Base-by-base conservation (phyloP, 257 asterid genomes). In the Sherardia arvensis region DNA sequence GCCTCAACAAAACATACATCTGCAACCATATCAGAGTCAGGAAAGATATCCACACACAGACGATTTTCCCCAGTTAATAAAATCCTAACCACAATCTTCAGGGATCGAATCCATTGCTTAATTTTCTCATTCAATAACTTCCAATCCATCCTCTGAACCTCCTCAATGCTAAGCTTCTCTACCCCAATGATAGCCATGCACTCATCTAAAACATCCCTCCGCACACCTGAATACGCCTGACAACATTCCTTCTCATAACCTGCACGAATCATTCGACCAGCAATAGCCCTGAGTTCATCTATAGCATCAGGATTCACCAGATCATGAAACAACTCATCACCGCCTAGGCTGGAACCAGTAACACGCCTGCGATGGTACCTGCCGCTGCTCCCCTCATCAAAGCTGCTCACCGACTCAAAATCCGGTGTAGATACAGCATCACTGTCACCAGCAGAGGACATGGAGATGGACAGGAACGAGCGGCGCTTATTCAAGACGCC, bases 191-290 rank as follows among this genome's bases (percentile, higher is more conserved):
- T 85, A 22, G 71, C 67, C 91, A 93, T 66, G 74, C 85, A 85
- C 66, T 93, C 99, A 53, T 90, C 97, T 2, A 93, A 81, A 36
- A 80, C 96, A 72, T 87, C 95, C n/a, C 97, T 84, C 12, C 96
- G 85, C 20, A 90, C 94, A 57, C 79, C 83, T 18, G 90, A 85
- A 62, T 93, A 93, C 21, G 81, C 94, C 84, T 93, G 96, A 61
- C 91, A 89, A 66, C 99, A 90, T 70, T 93, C 99, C 78, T 88
- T 89, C 23, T 87, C 99, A 64, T 93, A 93, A 57, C 96, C 95
- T 20, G 94, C 80, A 54, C 91, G 84, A 69, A 93, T 83, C 97
- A 93, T 89, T 70, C 96, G 71, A 67, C 81, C 86, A 0, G 99
- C 96, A 67, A 93, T 93, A 77, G 80, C 99, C 56, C 77, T 78